A percentile compares a stretch with the other conserved stretches of the same genome.
phyloP scores from a whole-genome alignment of 2,329 filamentous ascomycete genomes.

The Aspergillus ruber region DNA sequence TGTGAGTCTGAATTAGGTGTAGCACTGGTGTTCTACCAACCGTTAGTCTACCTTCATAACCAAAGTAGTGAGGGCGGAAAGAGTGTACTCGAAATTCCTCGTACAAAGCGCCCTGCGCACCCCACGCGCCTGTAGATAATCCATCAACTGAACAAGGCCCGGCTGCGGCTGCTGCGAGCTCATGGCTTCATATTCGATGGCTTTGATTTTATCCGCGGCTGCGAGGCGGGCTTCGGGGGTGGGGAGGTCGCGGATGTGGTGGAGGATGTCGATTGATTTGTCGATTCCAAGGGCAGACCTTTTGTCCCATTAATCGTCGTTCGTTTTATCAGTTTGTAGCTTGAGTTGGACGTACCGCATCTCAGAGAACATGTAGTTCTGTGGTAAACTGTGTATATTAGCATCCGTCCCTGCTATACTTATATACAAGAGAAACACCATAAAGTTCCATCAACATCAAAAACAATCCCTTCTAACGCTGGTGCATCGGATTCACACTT shows the following conservation, averaged over 20 bases:
- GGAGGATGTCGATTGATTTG: conserved; percentile 73
- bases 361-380: conserved; percentile 90
- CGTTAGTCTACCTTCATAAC: not conserved
- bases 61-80: not conserved
- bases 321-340: too few species aligned
- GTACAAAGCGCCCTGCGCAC: conserved; percentile 85
- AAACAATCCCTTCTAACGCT: conserved; percentile 58
- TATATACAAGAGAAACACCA: conserved; percentile 50
- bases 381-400: conserved; percentile 59
- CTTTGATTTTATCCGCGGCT: conserved; percentile 68
- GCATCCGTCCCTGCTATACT: conserved; percentile 2
- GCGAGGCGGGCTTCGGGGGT: conserved; percentile 49
- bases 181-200: conserved; percentile 79
- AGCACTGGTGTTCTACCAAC: conserved; percentile 34
- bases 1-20: conserved; percentile 59
- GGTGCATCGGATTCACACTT: conserved; percentile 29
- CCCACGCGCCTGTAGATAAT: conserved; percentile 62
- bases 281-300: conserved; percentile 60
- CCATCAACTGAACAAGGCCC: conserved; percentile 71
- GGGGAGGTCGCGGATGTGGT: conserved; percentile 74
- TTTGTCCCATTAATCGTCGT: too few species aligned
- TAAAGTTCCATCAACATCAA: conserved; percentile 92
- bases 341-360: conserved; percentile 56
- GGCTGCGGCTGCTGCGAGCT: conserved; percentile 70
- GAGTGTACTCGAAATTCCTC: conserved; percentile 71